Base-by-base conservation (phyloP, 441 rosid genomes). In the Adansonia gregorii region DNA sequence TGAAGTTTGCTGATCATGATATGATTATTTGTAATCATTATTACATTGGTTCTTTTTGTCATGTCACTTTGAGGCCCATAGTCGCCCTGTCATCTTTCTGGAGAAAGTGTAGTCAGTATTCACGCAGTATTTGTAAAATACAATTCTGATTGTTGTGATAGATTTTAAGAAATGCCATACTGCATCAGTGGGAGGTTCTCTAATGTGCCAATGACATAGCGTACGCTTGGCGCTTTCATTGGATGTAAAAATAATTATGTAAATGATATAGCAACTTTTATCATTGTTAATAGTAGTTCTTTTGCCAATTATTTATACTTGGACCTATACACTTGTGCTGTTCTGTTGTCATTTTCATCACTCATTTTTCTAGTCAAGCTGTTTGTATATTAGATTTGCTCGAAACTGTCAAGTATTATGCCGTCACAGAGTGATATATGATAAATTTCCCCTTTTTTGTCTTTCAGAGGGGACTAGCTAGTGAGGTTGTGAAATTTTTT, bases 231-330 rank as follows among this genome's bases (percentile, higher is more conserved):
- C 4, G 6, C 63, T 41, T 71, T 54, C 12, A 19, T n/a, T 56
- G 9, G 45, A 17, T 52, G 45, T 54, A 8, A 68, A 51, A 68
- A 15, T 49, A 12, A 6, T 41, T 12, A 20, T 8, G 35, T 20
- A 52, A 52, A 8, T 0, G 22, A 15, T 51, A 12, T 51, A 52
- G 46, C 46, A 71, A 51, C 60, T 71, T 71, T 27, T 51, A 15
- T 71, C 12, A 71, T 52, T 71, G 20, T 39, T 72, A 14, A 45
- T 45, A 1, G 54, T 68, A 10, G 35, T 19, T 45, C 72, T 67
- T 20, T 8, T 10, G 27, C 54, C 54, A 67, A 45, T 20, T 67
- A 39, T 45, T 20, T 19, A 9, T 46, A 0, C 24, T 48, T 68
- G 73, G 17, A 46, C 9, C 17, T 19, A 19, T 68, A 0, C 17